Conservation (phyloP, 2,329 filamentous ascomycete species). For the Aureobasidium uvarum region DNA sequence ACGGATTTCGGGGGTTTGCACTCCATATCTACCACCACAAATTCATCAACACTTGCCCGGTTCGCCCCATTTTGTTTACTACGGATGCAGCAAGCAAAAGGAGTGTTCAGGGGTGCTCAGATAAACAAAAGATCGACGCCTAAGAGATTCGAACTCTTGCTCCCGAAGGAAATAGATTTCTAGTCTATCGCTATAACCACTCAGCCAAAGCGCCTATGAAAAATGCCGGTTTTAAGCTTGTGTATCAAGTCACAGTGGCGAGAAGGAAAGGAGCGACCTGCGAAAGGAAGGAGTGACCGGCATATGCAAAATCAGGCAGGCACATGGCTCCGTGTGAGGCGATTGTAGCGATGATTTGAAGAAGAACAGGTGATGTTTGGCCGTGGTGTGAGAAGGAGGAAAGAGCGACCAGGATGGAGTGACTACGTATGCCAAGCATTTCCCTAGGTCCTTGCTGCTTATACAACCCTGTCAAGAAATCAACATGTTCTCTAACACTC, state of each 20-base stretch:
- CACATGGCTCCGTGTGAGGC: background rate
- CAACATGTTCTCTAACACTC: background rate
- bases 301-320: background rate
- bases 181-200: conserved; percentile 39
- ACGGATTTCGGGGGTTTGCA: background rate
- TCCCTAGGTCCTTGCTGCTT: background rate
- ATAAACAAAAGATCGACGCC: conserved; percentile 29
- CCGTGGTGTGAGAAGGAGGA: background rate
- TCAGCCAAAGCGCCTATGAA: conserved; percentile 33
- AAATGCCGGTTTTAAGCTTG: background rate
- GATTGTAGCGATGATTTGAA: background rate
- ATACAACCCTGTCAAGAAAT: background rate
- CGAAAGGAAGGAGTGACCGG: no score
- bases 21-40: background rate
- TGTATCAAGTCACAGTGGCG: no score
- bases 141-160: conserved; percentile 36
- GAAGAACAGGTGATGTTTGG: background rate
- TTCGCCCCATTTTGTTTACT: background rate
- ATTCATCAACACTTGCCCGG: background rate
- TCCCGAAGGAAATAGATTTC: conserved; percentile 40
- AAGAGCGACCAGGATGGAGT: background rate
- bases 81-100: background rate
- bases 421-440: no score
- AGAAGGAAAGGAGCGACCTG: no score
- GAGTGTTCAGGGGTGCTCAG: background rate